Evolutionary conservation across 257 asterid species (phyloP).

Genomic region (Salvia splendens): DNA sequence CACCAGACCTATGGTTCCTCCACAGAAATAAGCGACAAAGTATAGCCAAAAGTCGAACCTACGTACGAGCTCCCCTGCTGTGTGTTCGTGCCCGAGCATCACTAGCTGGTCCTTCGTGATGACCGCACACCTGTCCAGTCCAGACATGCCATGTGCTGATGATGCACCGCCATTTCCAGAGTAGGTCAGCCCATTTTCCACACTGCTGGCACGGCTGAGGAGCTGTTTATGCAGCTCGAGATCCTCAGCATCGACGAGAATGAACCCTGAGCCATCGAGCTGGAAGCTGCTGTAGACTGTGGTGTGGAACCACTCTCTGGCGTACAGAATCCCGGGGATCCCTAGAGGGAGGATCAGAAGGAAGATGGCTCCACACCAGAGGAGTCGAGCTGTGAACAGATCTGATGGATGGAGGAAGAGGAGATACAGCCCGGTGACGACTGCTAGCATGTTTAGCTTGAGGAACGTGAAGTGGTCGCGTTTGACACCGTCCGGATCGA

Average conservation of each 20-base stretch:
- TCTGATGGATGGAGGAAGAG: conserved; percentile 59
- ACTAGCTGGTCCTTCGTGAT: conserved; percentile 52
- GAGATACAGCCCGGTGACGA: conserved; percentile 75
- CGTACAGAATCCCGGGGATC: conserved; percentile 71
- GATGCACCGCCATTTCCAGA: conserved; percentile 19
- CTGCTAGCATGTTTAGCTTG: conserved; percentile 49
- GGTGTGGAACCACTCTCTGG: conserved; percentile 60
- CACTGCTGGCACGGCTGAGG: conserved; percentile 42
- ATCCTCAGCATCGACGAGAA: conserved; percentile 62
- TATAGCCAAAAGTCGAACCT: conserved; percentile 88
- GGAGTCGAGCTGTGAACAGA: conserved; percentile 35
- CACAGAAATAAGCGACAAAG: conserved; percentile 69
- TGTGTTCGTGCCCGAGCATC: conserved; percentile 83
- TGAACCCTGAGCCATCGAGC: conserved; percentile 54
- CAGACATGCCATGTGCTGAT: conserved; percentile 14
- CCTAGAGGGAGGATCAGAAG: conserved; percentile 70
- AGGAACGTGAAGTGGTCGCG: conserved; percentile 67
- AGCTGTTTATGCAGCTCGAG: conserved; percentile 65
- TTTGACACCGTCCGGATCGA: conserved; percentile 40
- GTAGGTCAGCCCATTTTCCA: conserved; percentile 32
- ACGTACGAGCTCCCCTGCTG: conserved; percentile 46
- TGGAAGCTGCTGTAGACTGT: conserved; percentile 46
- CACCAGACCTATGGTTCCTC: conserved; percentile 89
- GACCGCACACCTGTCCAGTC: conserved; percentile 30
- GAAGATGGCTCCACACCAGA: conserved; percentile 62